phyloP scores from a whole-genome alignment of 192 early-diverging fungal genomes.

The Coemansia asiatica region DNA sequence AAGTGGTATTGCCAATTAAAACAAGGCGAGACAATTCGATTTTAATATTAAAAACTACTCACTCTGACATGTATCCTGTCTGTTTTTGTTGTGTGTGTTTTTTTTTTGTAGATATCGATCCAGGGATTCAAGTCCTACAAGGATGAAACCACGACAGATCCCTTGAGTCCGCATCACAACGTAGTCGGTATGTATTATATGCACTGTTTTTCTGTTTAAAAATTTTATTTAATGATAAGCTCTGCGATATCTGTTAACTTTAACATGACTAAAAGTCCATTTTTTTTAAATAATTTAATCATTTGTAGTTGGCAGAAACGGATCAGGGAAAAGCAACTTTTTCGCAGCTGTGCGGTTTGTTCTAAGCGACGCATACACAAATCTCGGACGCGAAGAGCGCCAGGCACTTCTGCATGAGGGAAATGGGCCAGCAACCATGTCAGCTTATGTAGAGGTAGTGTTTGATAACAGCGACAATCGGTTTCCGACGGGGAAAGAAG shows the following conservation, averaged over 20 bases:
- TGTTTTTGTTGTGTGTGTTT: neutral
- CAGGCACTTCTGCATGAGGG: conserved; percentile 94
- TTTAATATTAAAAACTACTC: too few relatives aligned
- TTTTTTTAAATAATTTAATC: conserved; percentile 15
- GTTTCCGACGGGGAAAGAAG: conserved; percentile 92
- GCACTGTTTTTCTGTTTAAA: too few relatives aligned
- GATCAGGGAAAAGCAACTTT: conserved; percentile 97
- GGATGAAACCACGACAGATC: conserved; percentile 90
- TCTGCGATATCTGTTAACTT: too few relatives aligned
- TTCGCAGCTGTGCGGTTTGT: conserved; percentile 94
- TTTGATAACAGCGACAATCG: conserved; percentile 97
- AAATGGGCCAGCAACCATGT: conserved; percentile 86
- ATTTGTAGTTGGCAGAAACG: conserved; percentile 83
- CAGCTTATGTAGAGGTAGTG: conserved; percentile 92
- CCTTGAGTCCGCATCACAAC: conserved; percentile 91
- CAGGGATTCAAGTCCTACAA: conserved; percentile 99
- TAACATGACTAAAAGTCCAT: too few relatives aligned
- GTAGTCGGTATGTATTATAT: conserved; percentile 73
- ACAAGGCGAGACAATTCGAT: too few relatives aligned
- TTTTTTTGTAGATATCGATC: conserved; percentile 69
- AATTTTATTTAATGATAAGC: too few relatives aligned
- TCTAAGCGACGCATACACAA: conserved; percentile 92
- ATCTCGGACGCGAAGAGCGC: conserved; percentile 89
- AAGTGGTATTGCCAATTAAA: neutral
- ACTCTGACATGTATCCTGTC: too few relatives aligned